phyloP scores from a whole-genome alignment of 2,329 filamentous ascomycete genomes.

The Colletotrichum eleusines region DNA sequence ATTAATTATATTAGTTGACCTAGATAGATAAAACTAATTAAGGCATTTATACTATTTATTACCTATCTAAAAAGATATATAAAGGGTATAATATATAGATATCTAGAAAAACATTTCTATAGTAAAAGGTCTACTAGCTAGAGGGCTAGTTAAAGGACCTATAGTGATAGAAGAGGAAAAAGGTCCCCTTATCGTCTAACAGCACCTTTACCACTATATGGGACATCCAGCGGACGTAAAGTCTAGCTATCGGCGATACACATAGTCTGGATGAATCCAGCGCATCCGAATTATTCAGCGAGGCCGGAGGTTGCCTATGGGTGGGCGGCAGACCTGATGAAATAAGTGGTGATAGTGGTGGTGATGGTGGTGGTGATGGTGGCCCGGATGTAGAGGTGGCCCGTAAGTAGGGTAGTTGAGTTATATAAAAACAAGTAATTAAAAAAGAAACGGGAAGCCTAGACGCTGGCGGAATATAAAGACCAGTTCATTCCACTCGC shows the following conservation, averaged over 20 bases:
- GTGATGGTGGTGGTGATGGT: too few relatives aligned
- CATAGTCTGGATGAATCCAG: background rate
- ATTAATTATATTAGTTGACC: background rate
- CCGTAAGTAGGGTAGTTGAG: too few relatives aligned
- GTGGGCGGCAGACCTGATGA: too few relatives aligned
- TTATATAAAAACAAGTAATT: too few relatives aligned
- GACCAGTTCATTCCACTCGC: too few relatives aligned
- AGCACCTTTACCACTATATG: too few relatives aligned
- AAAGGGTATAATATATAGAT: background rate
- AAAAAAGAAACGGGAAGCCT: too few relatives aligned
- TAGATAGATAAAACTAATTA: background rate
- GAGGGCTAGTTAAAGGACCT: background rate
- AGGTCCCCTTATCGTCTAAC: background rate
- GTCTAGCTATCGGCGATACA: background rate
- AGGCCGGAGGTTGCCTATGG: background rate
- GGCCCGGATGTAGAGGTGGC: too few relatives aligned
- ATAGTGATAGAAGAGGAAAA: background rate
- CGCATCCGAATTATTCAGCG: background rate
- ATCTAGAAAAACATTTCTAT: background rate
- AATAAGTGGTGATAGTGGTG: too few relatives aligned
- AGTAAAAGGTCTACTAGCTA: fast-evolving
- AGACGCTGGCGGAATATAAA: too few relatives aligned
- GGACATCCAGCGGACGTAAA: too few relatives aligned
- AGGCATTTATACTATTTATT: background rate
- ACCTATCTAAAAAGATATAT: background rate